Conservation (phyloP, 2,329 filamentous ascomycete genomes). For the Tolypocladium paradoxum region DNA sequence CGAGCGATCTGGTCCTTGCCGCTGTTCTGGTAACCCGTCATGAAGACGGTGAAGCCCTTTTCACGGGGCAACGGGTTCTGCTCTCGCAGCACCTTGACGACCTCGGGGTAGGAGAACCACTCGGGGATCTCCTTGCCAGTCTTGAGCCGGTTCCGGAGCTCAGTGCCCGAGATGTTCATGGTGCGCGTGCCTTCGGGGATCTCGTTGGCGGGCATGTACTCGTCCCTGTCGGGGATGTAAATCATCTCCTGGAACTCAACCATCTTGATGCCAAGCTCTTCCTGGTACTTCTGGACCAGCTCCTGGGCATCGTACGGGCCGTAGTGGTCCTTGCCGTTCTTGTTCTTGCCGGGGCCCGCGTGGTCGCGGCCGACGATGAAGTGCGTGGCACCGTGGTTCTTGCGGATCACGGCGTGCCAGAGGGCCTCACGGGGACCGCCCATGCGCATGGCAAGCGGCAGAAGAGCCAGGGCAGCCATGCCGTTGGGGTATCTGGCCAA, state of each 20-base stretch:
- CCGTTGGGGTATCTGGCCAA: constrained; percentile 96
- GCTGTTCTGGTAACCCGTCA: constrained; percentile 92
- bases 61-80: constrained; percentile 83
- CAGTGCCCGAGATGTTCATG: constrained; percentile 75
- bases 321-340: constrained; percentile 92
- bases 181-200: constrained; percentile 76
- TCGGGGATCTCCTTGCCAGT: constrained; percentile 92
- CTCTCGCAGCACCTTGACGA: constrained; percentile 90
- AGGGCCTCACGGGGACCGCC: constrained; percentile 95
- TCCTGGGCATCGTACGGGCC: constrained; percentile 96
- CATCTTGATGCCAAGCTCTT: constrained; percentile 96
- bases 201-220: constrained; percentile 90
- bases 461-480: constrained; percentile 92
- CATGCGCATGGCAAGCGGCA: constrained; percentile 98
- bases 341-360: constrained; percentile 96
- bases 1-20: constrained; percentile 96
- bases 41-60: constrained; percentile 97
- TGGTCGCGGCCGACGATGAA: constrained; percentile 99
- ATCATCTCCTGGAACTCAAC: constrained; percentile 99
- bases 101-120: constrained; percentile 99
- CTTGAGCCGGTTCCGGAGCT: constrained; percentile 83
- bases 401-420: constrained; percentile 99
- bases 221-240: constrained; percentile 92
- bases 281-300: constrained; percentile 89
- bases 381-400: constrained; percentile 98